phyloP scores from a whole-genome alignment of 148 eudicot species.

The Chenopodium quinoa region DNA sequence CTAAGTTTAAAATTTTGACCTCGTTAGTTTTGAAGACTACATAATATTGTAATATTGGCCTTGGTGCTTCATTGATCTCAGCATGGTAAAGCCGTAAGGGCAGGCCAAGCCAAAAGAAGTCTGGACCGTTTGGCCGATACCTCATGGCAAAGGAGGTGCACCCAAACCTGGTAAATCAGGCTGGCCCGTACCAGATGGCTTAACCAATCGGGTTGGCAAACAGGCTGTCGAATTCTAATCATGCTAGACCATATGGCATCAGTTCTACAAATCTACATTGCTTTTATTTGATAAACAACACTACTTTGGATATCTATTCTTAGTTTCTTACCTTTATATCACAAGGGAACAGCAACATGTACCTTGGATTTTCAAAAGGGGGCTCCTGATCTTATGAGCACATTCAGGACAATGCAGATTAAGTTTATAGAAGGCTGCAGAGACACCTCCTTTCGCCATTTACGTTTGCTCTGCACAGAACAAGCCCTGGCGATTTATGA shows the following conservation, averaged over 20 bases:
- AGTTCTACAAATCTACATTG: not conserved
- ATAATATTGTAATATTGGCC: not conserved
- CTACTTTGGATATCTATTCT: not conserved
- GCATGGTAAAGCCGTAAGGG: no score
- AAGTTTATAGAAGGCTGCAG: constrained; percentile 56
- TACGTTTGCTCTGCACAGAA: not conserved
- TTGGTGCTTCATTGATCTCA: not conserved
- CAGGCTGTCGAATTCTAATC: not conserved
- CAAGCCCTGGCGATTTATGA: not conserved
- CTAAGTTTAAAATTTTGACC: not conserved
- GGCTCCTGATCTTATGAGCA: constrained; percentile 58
- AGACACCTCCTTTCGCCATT: constrained; percentile 41
- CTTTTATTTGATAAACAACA: not conserved
- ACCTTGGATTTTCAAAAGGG: constrained; percentile 74
- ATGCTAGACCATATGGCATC: not conserved
- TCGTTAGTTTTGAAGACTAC: not conserved
- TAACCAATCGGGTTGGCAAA: not conserved
- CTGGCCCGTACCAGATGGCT: not conserved
- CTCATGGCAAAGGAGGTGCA: no score
- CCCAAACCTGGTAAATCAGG: not conserved
- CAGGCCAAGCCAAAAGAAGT: no score
- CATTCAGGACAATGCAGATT: constrained; percentile 83
- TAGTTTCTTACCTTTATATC: not conserved
- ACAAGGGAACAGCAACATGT: not conserved
- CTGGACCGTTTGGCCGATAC: no score